These are phyloP conservation scores for Dactylellina sp. DNA, from an alignment of 2,329 filamentous ascomycete species.

Conservation along the genomic window DNA sequence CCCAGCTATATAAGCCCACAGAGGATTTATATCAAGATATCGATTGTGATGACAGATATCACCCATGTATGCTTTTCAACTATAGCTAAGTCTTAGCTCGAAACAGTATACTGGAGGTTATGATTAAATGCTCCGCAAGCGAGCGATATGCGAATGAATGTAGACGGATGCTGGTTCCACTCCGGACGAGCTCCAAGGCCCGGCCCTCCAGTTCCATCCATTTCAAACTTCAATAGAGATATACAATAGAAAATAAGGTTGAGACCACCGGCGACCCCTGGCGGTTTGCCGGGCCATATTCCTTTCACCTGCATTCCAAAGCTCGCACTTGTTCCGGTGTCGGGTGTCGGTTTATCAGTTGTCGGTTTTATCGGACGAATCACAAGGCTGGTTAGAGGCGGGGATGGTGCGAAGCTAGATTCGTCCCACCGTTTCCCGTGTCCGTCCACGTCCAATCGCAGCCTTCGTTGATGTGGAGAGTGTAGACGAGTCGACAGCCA, in stretches of 20 bases:
- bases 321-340: constrained; percentile 47
- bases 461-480: constrained; percentile 1
- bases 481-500: background rate
- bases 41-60: too few species aligned
- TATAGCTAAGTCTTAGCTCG: too few species aligned
- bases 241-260: constrained; percentile 48
- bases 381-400: background rate
- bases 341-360: constrained; percentile 15
- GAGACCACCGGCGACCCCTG: constrained; percentile 28
- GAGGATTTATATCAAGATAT: too few species aligned
- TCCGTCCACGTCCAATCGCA: constrained; percentile 14
- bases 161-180: too few species aligned
- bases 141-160: too few species aligned
- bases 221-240: constrained; percentile 18
- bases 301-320: constrained; percentile 10
- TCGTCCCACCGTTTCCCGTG: background rate
- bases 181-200: too few species aligned
- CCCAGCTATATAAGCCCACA: too few species aligned
- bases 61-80: too few species aligned
- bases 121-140: too few species aligned
- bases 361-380: constrained; percentile 54
- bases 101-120: too few species aligned
- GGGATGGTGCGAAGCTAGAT: constrained; percentile 5
- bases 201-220: too few species aligned
- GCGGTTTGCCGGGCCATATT: constrained; percentile 25